Evolutionary conservation across 2,329 filamentous ascomycete genomes (phyloP), one percentile per base, ranked within the genome.

Genomic region (Penicillium occitanis): DNA sequence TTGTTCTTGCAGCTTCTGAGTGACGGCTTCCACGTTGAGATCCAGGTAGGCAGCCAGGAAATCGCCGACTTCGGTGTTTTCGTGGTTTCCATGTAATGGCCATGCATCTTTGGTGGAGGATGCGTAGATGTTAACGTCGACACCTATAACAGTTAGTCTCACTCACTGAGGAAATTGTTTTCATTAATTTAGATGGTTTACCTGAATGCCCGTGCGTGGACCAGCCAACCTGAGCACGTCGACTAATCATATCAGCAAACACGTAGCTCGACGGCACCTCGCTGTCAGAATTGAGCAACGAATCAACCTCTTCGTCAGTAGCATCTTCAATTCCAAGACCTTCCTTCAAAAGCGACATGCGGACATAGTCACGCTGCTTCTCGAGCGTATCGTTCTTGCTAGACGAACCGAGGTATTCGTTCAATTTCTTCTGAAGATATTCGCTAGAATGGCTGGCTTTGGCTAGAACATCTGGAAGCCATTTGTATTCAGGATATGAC

Each of bases 61-160:
- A 53, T 86, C 82, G 40, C 95, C 95, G 0, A 99, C 85, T 30
- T 98, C 93, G 0, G 90, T 98, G 76, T 99, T 99, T 82, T 99
- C 95, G 64, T 96, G 89, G 76, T 98, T 98, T 7, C 94, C 94
- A 2, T 87, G 81, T 6, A 97, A 83, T 14, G 85, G 82, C 51
- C 86, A 84, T 0, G 89, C 86, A 35, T 82, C 80, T 44, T 86
- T 84, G 0, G 86, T 84, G 3, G 91, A 88, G 0, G 91, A 93
- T 62, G 91, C 90, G 80, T 98, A 99, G 70, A 99, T 92, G 78
- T 99, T 99, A 59, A 99, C 95, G 75, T 99, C 95, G 7, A 95
- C 93, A 61, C 90, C 95, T 75, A 74, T 67, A 25, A 33, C 44
- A 50, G 59, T 69, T 61, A 72, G 67, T 46, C 33, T 35, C 58